A percentile compares a stretch with the other conserved stretches of the same genome.
These are phyloP conservation scores for Porodaedalea pini DNA, from an alignment of 1,284 basidiomycete species.

Conservation along the genomic window DNA sequence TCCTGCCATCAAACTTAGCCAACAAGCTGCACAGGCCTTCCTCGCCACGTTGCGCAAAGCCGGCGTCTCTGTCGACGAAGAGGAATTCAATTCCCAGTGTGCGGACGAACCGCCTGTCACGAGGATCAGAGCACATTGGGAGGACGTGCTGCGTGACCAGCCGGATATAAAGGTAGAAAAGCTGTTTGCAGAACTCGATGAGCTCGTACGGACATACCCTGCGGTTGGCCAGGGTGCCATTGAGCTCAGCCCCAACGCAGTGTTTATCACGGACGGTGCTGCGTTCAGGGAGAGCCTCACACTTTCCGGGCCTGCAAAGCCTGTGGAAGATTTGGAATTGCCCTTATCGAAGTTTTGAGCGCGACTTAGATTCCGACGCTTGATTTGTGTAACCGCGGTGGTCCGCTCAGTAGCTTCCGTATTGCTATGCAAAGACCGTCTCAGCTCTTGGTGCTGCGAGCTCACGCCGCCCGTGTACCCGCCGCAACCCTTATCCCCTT, in stretches of 20 bases:
- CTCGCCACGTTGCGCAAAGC: constrained; percentile 50
- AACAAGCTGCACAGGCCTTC: constrained; percentile 63
- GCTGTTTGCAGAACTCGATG: constrained; percentile 51
- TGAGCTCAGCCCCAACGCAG: constrained; percentile 46
- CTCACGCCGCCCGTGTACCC: neutral
- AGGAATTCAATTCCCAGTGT: constrained; percentile 43
- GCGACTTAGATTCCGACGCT: neutral
- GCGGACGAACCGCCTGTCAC: constrained; percentile 45
- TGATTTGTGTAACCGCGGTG: neutral
- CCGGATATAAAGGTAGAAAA: constrained; percentile 40
- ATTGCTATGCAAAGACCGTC: neutral
- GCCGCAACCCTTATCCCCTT: neutral
- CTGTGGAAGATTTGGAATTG: constrained; percentile 68
- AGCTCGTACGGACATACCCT: constrained; percentile 52
- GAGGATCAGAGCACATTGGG: constrained; percentile 55
- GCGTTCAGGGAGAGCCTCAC: constrained; percentile 65
- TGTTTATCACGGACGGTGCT: constrained; percentile 65
- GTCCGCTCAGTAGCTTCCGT: neutral
- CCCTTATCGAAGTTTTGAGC: constrained; percentile 45
- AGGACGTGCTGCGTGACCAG: constrained; percentile 41
- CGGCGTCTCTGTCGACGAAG: constrained; percentile 51
- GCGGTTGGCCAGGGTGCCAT: constrained; percentile 47
- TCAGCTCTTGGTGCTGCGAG: neutral
- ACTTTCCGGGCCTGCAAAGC: constrained; percentile 49
- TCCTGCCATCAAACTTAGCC: constrained; percentile 58